Percentiles rank a stretch among this genome's conserved stretches.
Conservation (phyloP, 1,284 basidiomycete genomes). For the Naganishia sp. region DNA sequence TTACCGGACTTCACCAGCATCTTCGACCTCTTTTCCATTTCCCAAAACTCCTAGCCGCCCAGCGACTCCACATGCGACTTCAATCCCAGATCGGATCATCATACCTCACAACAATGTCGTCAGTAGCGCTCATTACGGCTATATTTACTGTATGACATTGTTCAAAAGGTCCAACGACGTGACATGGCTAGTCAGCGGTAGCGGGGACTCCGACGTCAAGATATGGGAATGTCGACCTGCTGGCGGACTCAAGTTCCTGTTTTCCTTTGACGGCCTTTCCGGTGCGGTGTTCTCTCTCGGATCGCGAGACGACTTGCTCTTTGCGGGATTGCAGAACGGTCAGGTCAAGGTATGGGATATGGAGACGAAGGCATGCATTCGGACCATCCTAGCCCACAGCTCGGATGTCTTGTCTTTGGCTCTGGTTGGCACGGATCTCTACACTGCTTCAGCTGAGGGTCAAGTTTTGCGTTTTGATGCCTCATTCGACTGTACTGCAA, state of each 20-base stretch:
- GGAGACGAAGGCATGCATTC: constrained; percentile 79
- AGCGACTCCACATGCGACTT: constrained; percentile 1
- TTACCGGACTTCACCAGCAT: constrained; percentile 17
- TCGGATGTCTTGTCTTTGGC: constrained; percentile 80
- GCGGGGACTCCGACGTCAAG: constrained; percentile 86
- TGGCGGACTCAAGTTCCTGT: constrained; percentile 30
- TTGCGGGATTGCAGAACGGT: constrained; percentile 90
- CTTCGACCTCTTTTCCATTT: constrained; percentile 4
- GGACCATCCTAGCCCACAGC: constrained; percentile 82
- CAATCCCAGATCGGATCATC: constrained; percentile 47
- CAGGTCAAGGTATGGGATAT: constrained; percentile 89
- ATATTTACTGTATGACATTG: constrained; percentile 82
- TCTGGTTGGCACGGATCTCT: constrained; percentile 72
- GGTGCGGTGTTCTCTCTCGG: constrained; percentile 73
- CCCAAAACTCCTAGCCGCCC: constrained; percentile 13
- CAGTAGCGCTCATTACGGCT: constrained; percentile 88
- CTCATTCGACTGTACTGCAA: constrained; percentile 76
- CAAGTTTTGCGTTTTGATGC: constrained; percentile 77
- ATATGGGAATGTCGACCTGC: constrained; percentile 50
- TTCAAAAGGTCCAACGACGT: constrained; percentile 51
- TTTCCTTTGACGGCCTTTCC: constrained; percentile 44
- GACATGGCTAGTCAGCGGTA: constrained; percentile 73
- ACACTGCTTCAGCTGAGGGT: constrained; percentile 80
- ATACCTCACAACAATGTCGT: constrained; percentile 71
- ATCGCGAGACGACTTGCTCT: constrained; percentile 75